Conservation (phyloP, 345 rosid genomes). For the Acer campestre region DNA sequence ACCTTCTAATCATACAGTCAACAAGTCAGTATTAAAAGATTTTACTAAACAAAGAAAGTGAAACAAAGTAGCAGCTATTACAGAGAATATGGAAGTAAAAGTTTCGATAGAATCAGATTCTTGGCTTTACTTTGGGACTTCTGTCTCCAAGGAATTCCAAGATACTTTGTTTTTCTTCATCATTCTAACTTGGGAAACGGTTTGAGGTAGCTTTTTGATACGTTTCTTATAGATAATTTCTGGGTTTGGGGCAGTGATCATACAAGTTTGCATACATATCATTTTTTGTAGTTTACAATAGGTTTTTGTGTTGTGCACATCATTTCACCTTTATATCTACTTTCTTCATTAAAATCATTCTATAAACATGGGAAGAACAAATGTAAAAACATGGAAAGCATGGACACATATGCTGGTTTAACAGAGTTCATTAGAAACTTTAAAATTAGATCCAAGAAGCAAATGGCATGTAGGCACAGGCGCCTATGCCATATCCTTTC, state of each 20-base stretch:
- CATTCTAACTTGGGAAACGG: neutral
- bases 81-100: neutral
- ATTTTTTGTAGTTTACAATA: too few species aligned
- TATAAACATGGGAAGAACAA: neutral
- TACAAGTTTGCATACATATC: neutral
- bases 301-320: too few species aligned
- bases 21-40: constrained; percentile 18
- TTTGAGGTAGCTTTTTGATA: neutral
- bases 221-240: neutral
- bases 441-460: too few species aligned
- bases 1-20: constrained; percentile 41
- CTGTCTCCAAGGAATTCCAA: neutral
- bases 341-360: too few species aligned
- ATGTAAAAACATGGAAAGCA: neutral
- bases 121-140: neutral
- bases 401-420: constrained; percentile 1
- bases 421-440: too few species aligned
- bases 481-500: neutral
- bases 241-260: constrained; percentile 4
- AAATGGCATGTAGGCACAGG: too few species aligned
- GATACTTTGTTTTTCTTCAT: neutral
- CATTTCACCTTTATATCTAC: too few species aligned
- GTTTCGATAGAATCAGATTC: neutral
- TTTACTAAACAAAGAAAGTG: neutral
- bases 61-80: neutral